phyloP scores from a whole-genome alignment of 495 filamentous ascomycete genomes.

The Talaromyces wortmannii region DNA sequence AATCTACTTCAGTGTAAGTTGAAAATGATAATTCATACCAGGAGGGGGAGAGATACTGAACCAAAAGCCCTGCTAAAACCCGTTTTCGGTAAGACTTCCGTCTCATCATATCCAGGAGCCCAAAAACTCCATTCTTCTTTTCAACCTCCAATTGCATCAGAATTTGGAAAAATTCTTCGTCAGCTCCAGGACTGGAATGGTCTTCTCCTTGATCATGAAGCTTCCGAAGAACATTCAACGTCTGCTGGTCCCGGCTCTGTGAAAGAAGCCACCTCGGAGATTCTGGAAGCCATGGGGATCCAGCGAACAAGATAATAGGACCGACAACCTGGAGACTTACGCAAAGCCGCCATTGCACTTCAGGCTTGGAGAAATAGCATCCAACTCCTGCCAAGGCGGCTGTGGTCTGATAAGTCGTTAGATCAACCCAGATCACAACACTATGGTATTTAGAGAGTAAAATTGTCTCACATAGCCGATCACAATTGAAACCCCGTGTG shows the following conservation, averaged over 20 bases:
- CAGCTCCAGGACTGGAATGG: not conserved
- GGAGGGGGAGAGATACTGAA: not conserved
- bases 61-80: not conserved
- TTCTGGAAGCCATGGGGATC: not conserved
- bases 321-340: not conserved
- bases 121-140: not conserved
- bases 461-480: not conserved
- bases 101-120: not conserved
- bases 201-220: not conserved
- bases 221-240: not conserved
- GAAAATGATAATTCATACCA: not conserved
- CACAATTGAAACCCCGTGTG: not conserved
- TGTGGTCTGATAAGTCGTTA: not conserved
- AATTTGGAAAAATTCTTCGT: constrained; percentile 2
- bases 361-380: not conserved
- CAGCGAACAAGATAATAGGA: not conserved
- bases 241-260: not conserved
- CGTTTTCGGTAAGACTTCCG: not conserved
- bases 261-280: not conserved
- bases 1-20: not conserved
- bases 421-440: not conserved
- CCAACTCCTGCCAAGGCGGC: not conserved
- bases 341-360: not conserved
- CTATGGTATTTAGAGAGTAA: not conserved
- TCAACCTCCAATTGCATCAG: not conserved